These are phyloP conservation scores for Aspergillus bridgeri DNA, from an alignment of 495 filamentous ascomycete species.

Conservation along the genomic window DNA sequence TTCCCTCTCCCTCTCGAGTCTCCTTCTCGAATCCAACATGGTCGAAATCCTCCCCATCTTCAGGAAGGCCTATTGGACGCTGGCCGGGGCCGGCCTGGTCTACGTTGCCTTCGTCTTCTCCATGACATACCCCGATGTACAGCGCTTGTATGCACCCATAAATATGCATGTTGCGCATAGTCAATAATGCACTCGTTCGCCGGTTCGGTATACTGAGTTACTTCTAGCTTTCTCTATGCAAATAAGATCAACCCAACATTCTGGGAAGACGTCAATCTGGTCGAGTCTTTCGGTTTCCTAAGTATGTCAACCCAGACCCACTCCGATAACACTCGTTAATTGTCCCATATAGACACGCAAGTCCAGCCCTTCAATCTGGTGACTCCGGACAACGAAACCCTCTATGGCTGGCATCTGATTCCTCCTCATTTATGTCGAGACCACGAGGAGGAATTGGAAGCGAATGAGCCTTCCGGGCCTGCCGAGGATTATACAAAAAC, in stretches of 20 bases:
- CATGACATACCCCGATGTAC: slow-evolving; percentile 47
- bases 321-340: slow-evolving; percentile 9
- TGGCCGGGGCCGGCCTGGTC: slow-evolving; percentile 46
- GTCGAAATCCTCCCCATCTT: slow-evolving; percentile 45
- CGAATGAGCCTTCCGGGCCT: slow-evolving; percentile 41
- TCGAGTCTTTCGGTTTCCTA: slow-evolving; percentile 78
- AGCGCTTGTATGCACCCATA: slow-evolving; percentile 42
- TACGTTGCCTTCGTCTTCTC: slow-evolving; percentile 49
- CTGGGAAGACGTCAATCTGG: slow-evolving; percentile 66
- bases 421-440: slow-evolving; percentile 51
- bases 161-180: neutral
- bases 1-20: neutral
- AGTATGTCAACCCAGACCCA: slow-evolving; percentile 51
- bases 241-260: slow-evolving; percentile 66
- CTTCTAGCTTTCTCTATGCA: slow-evolving; percentile 66
- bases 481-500: slow-evolving; percentile 42
- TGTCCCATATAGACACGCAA: slow-evolving; percentile 46
- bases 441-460: slow-evolving; percentile 44
- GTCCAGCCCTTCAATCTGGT: slow-evolving; percentile 55
- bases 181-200: neutral
- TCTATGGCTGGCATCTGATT: slow-evolving; percentile 61
- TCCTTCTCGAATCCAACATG: slow-evolving; percentile 17
- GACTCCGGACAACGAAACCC: slow-evolving; percentile 55
- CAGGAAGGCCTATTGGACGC: slow-evolving; percentile 56
- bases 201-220: slow-evolving; percentile 11